phyloP scores from a whole-genome alignment of 2,329 filamentous ascomycete genomes.

The Xylariaceae sp. region DNA sequence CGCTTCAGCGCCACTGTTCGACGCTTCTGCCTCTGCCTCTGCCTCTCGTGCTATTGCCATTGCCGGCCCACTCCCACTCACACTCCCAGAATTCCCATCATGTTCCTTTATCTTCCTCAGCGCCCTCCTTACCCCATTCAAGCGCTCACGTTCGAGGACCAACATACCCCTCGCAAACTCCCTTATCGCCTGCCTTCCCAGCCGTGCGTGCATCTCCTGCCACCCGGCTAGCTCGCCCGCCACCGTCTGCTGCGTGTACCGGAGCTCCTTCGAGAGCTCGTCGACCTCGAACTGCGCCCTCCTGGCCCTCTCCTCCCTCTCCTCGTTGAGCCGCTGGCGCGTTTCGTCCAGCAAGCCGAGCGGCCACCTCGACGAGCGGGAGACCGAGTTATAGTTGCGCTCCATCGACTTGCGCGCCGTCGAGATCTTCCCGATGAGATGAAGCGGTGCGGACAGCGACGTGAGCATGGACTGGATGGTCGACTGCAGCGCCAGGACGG shows the following conservation, averaged over 20 bases:
- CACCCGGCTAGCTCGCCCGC: conserved; percentile 87
- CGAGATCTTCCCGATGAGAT: conserved; percentile 72
- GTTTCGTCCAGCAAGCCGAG: conserved; percentile 82
- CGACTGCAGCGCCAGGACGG: conserved; percentile 72
- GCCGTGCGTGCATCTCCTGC: conserved; percentile 80
- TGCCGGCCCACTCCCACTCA: too few relatives aligned
- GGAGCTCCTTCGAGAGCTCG: conserved; percentile 71
- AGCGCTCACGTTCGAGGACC: conserved; percentile 69
- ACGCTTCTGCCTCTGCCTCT: too few relatives aligned
- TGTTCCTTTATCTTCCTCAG: conserved; percentile 60
- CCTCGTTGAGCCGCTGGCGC: conserved; percentile 72
- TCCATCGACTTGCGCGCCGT: conserved; percentile 70
- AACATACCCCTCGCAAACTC: conserved; percentile 75
- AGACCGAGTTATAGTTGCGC: conserved; percentile 68
- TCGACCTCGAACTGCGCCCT: conserved; percentile 65
- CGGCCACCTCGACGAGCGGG: conserved; percentile 72
- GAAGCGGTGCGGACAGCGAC: conserved; percentile 72
- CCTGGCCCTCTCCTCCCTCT: conserved; percentile 74
- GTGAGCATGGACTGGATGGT: conserved; percentile 77
- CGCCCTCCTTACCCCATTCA: conserved; percentile 76
- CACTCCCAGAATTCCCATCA: too few relatives aligned
- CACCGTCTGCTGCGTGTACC: conserved; percentile 90
- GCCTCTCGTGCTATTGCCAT: not conserved
- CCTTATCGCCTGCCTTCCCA: conserved; percentile 67
- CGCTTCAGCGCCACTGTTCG: too few relatives aligned